Percentiles rank a stretch among this genome's conserved stretches.
Evolutionary conservation across 169 alveolate species (phyloP).

Genomic region (Eimeria sp.): DNA sequence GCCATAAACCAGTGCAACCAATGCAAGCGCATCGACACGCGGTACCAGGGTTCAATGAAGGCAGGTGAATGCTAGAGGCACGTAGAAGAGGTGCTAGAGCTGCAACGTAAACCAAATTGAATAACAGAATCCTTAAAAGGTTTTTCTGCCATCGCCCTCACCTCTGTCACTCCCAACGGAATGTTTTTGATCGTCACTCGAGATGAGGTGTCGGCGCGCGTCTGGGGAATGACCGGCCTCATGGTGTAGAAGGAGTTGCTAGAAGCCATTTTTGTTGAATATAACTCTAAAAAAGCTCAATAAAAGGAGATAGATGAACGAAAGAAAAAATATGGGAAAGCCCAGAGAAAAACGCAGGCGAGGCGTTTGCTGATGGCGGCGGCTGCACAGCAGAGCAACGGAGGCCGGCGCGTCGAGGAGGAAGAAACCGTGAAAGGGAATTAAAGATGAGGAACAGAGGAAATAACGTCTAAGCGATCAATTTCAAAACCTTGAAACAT

Average conservation of each 20-base stretch:
- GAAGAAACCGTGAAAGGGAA: not conserved
- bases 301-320: too few relatives aligned
- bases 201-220: slow-evolving; percentile 57
- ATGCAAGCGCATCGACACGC: too few relatives aligned
- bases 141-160: not conserved
- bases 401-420: not conserved
- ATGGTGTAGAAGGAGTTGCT: slow-evolving; percentile 56
- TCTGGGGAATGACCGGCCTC: slow-evolving; percentile 82
- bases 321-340: too few relatives aligned
- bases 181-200: slow-evolving; percentile 79
- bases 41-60: too few relatives aligned
- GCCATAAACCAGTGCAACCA: too few relatives aligned
- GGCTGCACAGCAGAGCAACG: not conserved
- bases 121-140: too few relatives aligned
- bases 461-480: not conserved
- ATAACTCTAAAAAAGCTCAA: not conserved
- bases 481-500: not conserved
- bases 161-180: slow-evolving; percentile 83
- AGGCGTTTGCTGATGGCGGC: not conserved
- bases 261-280: not conserved
- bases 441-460: not conserved
- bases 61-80: too few relatives aligned
- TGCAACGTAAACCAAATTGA: too few relatives aligned
- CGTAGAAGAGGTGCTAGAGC: too few relatives aligned
- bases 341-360: not conserved